These are phyloP conservation scores for Phytophthora fragariaefolia DNA, from an alignment of 352 stramenopile genomes.

Conservation along the genomic window DNA sequence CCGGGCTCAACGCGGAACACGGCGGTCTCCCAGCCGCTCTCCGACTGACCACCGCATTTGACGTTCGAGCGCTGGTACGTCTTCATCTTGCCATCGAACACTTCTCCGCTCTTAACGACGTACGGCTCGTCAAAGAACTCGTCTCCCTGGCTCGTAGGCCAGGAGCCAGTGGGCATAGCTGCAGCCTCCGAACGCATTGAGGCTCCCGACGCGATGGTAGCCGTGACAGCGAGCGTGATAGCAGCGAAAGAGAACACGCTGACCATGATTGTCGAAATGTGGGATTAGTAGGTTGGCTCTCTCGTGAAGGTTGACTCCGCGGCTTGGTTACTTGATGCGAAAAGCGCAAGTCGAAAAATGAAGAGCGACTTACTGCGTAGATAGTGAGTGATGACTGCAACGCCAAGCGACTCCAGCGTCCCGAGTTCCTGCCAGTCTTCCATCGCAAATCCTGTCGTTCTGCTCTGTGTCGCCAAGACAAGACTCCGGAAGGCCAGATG, in stretches of 20 bases:
- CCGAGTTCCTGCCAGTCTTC: not conserved
- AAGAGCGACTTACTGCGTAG: not conserved
- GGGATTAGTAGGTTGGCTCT: too few relatives aligned
- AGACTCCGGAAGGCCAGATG: slow-evolving; percentile 25
- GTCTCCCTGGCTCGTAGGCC: slow-evolving; percentile 31
- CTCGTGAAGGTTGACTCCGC: not conserved
- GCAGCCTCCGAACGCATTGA: slow-evolving; percentile 36
- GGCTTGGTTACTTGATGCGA: slow-evolving; percentile 9
- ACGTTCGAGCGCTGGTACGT: slow-evolving; percentile 37
- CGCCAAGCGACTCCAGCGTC: not conserved
- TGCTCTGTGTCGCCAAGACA: slow-evolving; percentile 14
- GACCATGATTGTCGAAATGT: slow-evolving; percentile 29
- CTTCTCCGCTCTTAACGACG: slow-evolving; percentile 38
- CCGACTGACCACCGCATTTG: slow-evolving; percentile 50
- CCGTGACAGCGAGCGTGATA: slow-evolving; percentile 14
- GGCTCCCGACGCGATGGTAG: slow-evolving; percentile 22
- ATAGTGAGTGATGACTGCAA: slow-evolving; percentile 16
- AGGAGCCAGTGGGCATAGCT: slow-evolving; percentile 25
- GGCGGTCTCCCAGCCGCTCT: slow-evolving; percentile 37
- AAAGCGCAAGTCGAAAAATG: slow-evolving; percentile 29
- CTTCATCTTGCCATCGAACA: slow-evolving; percentile 44
- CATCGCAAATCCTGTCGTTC: slow-evolving; percentile 32
- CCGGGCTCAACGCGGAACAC: slow-evolving; percentile 49
- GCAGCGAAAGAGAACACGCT: slow-evolving; percentile 24
- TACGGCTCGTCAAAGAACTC: slow-evolving; percentile 37